These are phyloP conservation scores for Picea sitchensis DNA, from an alignment of 75 land plant genomes.

Conservation along the genomic window DNA sequence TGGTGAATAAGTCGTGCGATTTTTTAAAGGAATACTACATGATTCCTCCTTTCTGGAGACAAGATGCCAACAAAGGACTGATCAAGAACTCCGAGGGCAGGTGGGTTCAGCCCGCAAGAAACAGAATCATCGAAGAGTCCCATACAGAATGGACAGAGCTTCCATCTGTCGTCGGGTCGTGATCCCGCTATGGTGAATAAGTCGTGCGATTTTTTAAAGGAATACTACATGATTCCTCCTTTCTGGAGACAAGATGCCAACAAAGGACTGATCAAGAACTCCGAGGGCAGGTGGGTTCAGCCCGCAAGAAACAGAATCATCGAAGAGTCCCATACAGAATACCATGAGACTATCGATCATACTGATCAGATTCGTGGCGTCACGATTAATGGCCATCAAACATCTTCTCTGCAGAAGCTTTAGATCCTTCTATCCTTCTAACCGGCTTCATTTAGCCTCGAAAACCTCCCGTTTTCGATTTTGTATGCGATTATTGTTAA, in stretches of 20 bases:
- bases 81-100: slow-evolving; percentile 29
- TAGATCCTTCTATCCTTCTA: too few relatives aligned
- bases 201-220: slow-evolving; percentile 42
- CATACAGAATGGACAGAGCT: slow-evolving; percentile 16
- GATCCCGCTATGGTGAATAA: slow-evolving; percentile 63
- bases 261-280: slow-evolving; percentile 57
- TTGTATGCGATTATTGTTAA: too few relatives aligned
- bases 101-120: slow-evolving; percentile 20
- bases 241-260: slow-evolving; percentile 59
- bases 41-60: slow-evolving; percentile 53
- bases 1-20: slow-evolving; percentile 59
- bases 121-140: too few relatives aligned
- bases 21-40: slow-evolving; percentile 27
- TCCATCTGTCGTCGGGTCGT: slow-evolving; percentile 24
- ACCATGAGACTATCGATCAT: too few relatives aligned
- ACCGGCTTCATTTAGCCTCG: too few relatives aligned
- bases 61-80: slow-evolving; percentile 67
- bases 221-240: slow-evolving; percentile 34
- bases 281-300: slow-evolving; percentile 46
- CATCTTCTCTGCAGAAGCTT: too few relatives aligned
- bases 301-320: slow-evolving; percentile 28
- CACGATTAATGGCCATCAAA: too few relatives aligned
- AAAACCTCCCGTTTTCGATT: too few relatives aligned
- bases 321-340: too few relatives aligned
- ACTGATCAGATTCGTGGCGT: too few relatives aligned